Percentiles rank a stretch among this genome's conserved stretches.
Evolutionary conservation across 2,329 filamentous ascomycete species (phyloP).

Genomic region (Pseudodiploospora longispora): DNA sequence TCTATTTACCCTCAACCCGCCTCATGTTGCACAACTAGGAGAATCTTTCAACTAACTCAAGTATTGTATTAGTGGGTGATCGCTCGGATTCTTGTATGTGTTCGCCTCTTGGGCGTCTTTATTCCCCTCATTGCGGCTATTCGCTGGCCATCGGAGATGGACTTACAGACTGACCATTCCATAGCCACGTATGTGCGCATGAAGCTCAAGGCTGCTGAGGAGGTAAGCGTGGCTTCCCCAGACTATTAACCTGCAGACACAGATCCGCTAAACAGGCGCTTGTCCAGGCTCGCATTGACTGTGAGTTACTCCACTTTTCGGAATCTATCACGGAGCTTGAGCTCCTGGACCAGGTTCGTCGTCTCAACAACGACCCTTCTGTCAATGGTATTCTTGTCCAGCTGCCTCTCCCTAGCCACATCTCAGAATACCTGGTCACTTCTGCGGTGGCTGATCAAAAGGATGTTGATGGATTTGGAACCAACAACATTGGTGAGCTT

Average conservation of each 20-base stretch:
- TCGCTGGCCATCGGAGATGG: not conserved
- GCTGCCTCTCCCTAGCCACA: slow-evolving; percentile 78
- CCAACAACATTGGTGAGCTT: slow-evolving; percentile 89
- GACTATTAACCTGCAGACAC: not conserved
- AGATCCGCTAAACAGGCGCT: not conserved
- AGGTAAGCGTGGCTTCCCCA: slow-evolving; percentile 45
- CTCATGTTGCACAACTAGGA: not conserved
- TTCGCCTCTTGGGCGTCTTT: not conserved
- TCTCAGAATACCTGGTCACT: slow-evolving; percentile 85
- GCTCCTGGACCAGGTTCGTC: slow-evolving; percentile 71
- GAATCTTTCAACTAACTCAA: slow-evolving; percentile 14
- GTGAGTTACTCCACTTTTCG: slow-evolving; percentile 76
- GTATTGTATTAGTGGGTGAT: slow-evolving; percentile 61
- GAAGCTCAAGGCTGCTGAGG: slow-evolving; percentile 95
- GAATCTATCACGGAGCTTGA: slow-evolving; percentile 77
- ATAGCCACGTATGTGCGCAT: slow-evolving; percentile 96
- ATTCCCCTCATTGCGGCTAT: slow-evolving; percentile 1
- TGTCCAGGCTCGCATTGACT: slow-evolving; percentile 75
- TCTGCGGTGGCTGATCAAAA: slow-evolving; percentile 88
- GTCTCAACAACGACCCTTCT: slow-evolving; percentile 75
- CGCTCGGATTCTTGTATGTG: slow-evolving; percentile 76
- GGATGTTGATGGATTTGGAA: slow-evolving; percentile 95
- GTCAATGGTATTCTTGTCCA: slow-evolving; percentile 94
- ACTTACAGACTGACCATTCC: slow-evolving; percentile 18
- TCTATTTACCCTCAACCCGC: not conserved